A percentile compares a stretch with the other conserved stretches of the same genome.
phyloP scores from a whole-genome alignment of 257 asterid genomes.

The Salvia hispanica region DNA sequence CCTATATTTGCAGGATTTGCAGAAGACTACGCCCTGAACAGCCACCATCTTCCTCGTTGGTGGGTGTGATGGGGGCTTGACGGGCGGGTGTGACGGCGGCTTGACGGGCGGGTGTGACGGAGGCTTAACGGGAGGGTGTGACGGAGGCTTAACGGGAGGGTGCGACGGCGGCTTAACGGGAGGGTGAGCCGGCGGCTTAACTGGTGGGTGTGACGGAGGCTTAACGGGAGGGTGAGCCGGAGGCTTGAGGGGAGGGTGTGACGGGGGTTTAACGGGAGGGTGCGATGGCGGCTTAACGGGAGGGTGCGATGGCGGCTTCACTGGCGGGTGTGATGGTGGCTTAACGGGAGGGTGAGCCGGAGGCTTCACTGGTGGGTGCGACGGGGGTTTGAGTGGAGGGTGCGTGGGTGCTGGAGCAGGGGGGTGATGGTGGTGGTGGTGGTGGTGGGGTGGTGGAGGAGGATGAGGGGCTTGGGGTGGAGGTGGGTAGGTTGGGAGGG shows the following conservation, averaged over 20 bases:
- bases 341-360: neutral
- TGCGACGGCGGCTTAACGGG: constrained; percentile 25
- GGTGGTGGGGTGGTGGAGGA: neutral
- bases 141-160: constrained; percentile 33
- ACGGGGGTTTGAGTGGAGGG: constrained; percentile 1
- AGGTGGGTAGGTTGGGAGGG: no score
- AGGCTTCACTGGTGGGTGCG: constrained; percentile 3
- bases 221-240: constrained; percentile 12
- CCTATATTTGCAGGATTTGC: constrained; percentile 66
- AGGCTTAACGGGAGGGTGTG: constrained; percentile 23
- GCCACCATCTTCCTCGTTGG: constrained; percentile 43
- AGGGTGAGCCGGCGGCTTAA: constrained; percentile 22
- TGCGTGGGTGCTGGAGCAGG: neutral
- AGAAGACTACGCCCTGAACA: constrained; percentile 59
- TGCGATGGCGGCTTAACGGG: neutral
- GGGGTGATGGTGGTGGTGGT: constrained; percentile 36
- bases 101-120: constrained; percentile 24
- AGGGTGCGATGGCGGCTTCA: constrained; percentile 27
- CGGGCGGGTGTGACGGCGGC: constrained; percentile 34
- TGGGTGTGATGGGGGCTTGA: constrained; percentile 30
- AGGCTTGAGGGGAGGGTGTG: constrained; percentile 17
- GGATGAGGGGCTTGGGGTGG: no score
- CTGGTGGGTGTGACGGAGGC: constrained; percentile 30
- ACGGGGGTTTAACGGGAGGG: constrained; percentile 4
- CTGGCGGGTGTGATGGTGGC: constrained; percentile 30